A percentile compares a stretch with the other conserved stretches of the same genome.
These are phyloP conservation scores for Amanita muscaria DNA, from an alignment of 768 basidiomycete genomes.

Conservation along the genomic window DNA sequence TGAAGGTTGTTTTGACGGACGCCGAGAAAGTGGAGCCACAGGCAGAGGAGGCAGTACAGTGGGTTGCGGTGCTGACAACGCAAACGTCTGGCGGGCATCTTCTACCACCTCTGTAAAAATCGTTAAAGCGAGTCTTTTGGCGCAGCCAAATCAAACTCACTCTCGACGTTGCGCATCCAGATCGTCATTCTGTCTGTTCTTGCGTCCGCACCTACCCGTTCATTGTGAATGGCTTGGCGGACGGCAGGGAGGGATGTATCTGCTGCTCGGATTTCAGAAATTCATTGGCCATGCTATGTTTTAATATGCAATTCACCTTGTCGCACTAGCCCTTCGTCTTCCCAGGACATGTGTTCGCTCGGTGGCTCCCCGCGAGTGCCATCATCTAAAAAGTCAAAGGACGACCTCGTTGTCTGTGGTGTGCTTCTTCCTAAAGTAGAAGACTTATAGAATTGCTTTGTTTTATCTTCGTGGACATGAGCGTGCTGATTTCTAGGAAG, in stretches of 20 bases:
- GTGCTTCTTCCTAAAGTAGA: conserved; percentile 41
- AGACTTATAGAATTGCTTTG: conserved; percentile 57
- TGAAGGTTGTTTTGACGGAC: conserved; percentile 36
- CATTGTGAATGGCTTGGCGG: conserved; percentile 43
- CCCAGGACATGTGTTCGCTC: conserved; percentile 37
- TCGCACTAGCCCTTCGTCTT: conserved; percentile 34
- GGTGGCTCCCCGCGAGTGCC: conserved; percentile 8
- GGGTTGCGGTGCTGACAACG: conserved; percentile 37
- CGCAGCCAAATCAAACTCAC: conserved; percentile 34
- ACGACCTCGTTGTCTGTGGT: conserved; percentile 33
- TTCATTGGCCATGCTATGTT: neutral
- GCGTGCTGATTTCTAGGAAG: neutral
- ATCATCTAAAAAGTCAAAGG: conserved; percentile 26
- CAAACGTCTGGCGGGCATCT: conserved; percentile 71
- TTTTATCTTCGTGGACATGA: conserved; percentile 42
- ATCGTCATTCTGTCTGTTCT: conserved; percentile 61
- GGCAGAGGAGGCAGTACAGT: conserved; percentile 55
- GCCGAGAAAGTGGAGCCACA: conserved; percentile 40
- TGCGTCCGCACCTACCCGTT: conserved; percentile 45
- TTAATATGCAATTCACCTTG: conserved; percentile 27
- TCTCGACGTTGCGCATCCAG: conserved; percentile 80
- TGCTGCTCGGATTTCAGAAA: conserved; percentile 19
- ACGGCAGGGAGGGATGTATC: conserved; percentile 47
- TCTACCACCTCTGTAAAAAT: conserved; percentile 60
- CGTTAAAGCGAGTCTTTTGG: conserved; percentile 8